Base-by-base conservation (phyloP, 208 protist species). In the Trypanosoma mega region DNA sequence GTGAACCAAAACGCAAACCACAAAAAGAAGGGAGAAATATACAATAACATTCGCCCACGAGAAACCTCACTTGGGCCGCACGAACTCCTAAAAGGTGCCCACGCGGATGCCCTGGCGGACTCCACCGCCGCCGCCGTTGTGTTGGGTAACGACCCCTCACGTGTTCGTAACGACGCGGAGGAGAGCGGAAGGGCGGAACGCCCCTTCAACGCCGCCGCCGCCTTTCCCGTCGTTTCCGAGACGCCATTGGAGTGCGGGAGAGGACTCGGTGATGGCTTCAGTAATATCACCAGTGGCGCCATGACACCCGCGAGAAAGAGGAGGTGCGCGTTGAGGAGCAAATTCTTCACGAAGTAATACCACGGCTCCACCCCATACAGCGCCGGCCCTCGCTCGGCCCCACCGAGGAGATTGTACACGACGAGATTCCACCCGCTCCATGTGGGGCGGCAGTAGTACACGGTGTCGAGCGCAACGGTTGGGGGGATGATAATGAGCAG, bases 261-360 rank as follows among this genome's bases (percentile, higher is more conserved):
- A n/a, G n/a, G 18, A n/a, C 27, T 9, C 16, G 24, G 21, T 0
- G 20, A 44, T 4, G 56, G 62, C 5, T 47, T 54, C 16, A 57
- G 53, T 33, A 86, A 31, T 41, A 90, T 51, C 1, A 76, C 71
- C 21, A 68, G 1, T 0, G 82, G 82, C 5, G 82, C 71, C 1
- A 74, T n/a, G 8, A 82, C 41, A 18, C 74, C 79, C 2, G 86
- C 58, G 6, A 90, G 24, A 54, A 98, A 96, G 16, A 79, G 59
- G 1, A 98, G n/a, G 68, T 98, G 97, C 59, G 96, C 96, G 70
- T 98, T 98, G 11, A 98, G 77, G 26, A 87, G 60, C 14, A 97
- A 63, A 68, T 98, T 98, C 55, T 87, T 82, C 20, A 95, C 64
- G 71, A 98, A 98, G 52, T 90, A 98, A 44, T 50, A 68, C 87